Evolutionary conservation across 2,329 filamentous ascomycete genomes (phyloP).

Genomic region (Trichoderma simmonsii): DNA sequence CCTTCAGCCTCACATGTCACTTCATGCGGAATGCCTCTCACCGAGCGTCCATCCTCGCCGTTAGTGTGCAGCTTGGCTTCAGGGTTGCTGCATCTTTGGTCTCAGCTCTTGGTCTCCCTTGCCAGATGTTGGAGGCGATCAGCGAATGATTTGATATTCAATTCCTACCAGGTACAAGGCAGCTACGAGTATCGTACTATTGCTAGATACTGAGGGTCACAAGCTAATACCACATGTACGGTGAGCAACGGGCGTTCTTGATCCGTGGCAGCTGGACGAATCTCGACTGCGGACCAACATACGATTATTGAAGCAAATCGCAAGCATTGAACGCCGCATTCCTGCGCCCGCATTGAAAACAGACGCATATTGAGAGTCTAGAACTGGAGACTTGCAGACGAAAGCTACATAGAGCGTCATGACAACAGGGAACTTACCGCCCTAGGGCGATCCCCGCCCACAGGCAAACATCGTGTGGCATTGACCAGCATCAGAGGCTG

Average conservation of each 20-base stretch:
- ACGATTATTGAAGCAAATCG: not conserved
- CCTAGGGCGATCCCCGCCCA: not conserved
- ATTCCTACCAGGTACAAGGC: not conserved
- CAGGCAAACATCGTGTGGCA: not conserved
- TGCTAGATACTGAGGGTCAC: not conserved
- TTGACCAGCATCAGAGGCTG: not conserved
- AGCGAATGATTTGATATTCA: not conserved
- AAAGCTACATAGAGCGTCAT: not conserved
- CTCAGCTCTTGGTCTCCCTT: not conserved
- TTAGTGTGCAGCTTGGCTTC: not conserved
- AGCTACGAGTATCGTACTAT: not conserved
- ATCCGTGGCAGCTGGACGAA: not conserved
- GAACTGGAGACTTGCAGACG: not conserved
- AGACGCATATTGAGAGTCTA: not conserved
- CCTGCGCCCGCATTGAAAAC: not conserved
- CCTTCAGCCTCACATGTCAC: not conserved
- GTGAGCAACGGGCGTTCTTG: not conserved
- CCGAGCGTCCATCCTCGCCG: not conserved
- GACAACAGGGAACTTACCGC: not conserved
- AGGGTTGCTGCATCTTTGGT: not conserved
- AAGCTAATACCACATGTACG: not conserved
- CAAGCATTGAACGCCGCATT: not conserved
- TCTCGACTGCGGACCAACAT: not conserved
- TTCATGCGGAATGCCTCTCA: not conserved
- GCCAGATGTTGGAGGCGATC: not conserved